Evolutionary conservation across 2,329 filamentous ascomycete species (phyloP).

Genomic region (Boeremia lycopersici): DNA sequence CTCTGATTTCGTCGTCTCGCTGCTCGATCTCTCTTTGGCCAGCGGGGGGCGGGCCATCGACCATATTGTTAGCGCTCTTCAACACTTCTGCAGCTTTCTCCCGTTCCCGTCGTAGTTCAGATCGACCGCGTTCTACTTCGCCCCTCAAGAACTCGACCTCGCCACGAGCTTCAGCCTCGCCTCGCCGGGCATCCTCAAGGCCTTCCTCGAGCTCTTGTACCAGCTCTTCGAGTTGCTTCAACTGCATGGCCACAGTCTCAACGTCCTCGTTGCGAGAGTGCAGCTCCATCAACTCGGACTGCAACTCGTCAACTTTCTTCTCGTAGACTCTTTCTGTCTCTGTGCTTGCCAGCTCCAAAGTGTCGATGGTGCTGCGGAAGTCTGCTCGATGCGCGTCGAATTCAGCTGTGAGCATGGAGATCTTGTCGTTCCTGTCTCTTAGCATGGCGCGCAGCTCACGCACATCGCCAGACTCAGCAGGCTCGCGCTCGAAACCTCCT

Average conservation of each 20-base stretch:
- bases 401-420: slow-evolving; percentile 87
- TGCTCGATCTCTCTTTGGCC: slow-evolving; percentile 80
- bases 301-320: slow-evolving; percentile 83
- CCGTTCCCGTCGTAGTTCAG: slow-evolving; percentile 84
- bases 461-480: slow-evolving; percentile 65
- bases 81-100: slow-evolving; percentile 75
- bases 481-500: slow-evolving; percentile 56
- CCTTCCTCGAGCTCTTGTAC: slow-evolving; percentile 97
- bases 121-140: slow-evolving; percentile 88
- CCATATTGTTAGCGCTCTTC: slow-evolving; percentile 59
- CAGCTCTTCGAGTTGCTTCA: slow-evolving; percentile 94
- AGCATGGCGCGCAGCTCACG: slow-evolving; percentile 79
- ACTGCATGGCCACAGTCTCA: slow-evolving; percentile 84
- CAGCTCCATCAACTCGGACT: slow-evolving; percentile 81
- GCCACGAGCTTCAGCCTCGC: slow-evolving; percentile 92
- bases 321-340: slow-evolving; percentile 98
- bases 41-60: slow-evolving; percentile 48
- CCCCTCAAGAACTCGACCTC: slow-evolving; percentile 95
- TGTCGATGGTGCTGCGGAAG: slow-evolving; percentile 96
- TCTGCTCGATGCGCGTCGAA: slow-evolving; percentile 95
- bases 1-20: slow-evolving; percentile 96
- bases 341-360: slow-evolving; percentile 89
- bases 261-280: slow-evolving; percentile 87
- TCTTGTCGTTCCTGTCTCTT: slow-evolving; percentile 96
- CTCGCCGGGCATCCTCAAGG: slow-evolving; percentile 88